Base-by-base conservation (phyloP, 495 filamentous ascomycete species). In the Penicillium canariense region DNA sequence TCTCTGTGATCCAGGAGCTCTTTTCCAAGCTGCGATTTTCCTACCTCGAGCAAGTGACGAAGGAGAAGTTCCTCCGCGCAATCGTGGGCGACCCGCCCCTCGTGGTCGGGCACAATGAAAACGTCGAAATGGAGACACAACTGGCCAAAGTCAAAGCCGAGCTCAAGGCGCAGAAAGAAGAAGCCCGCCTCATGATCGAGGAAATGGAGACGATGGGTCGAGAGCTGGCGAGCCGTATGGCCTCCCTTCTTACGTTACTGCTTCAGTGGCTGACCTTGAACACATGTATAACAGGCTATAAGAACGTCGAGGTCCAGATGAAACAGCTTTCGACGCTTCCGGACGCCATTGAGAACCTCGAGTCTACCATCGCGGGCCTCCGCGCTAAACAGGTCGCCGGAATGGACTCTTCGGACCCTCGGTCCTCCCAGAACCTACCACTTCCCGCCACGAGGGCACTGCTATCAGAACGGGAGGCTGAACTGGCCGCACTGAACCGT, bases 1-100 rank as follows among this genome's bases (percentile, higher is more conserved):
- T 11, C 0, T 39, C 20, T n/a, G 9, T 52, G 10, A 11, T 11
- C 44, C 55, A 86, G 79, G 94, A 97, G 74, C 83, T 97, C 26
- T 97, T 97, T 71, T 87, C 90, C 36, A 97, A 97, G 73, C 82
- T 98, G 25, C 90, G 91, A 66, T 97, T 97, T 77, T 95, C 89
- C 60, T 97, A 82, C 62, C 65, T 74, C 53, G 69, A 74, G 53
- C 75, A 95, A 85, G 95, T 96, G 67, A 95, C 87, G 68, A 96
- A 97, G 78, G 93, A 97, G 60, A 94, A 97, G 70, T 83, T 87
- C 61, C 82, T 96, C 51, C 94, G 95, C 74, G 89, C 90, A 56
- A 96, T 97, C 74, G 90, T 93, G 15, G 88, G 87, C 59, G 90
- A 97, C 50, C 89, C 91, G 31, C 93, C 91, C 1, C 77, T 90